Base-by-base conservation (phyloP, 2,329 filamentous ascomycete genomes). In the Fusarium temperatum region DNA sequence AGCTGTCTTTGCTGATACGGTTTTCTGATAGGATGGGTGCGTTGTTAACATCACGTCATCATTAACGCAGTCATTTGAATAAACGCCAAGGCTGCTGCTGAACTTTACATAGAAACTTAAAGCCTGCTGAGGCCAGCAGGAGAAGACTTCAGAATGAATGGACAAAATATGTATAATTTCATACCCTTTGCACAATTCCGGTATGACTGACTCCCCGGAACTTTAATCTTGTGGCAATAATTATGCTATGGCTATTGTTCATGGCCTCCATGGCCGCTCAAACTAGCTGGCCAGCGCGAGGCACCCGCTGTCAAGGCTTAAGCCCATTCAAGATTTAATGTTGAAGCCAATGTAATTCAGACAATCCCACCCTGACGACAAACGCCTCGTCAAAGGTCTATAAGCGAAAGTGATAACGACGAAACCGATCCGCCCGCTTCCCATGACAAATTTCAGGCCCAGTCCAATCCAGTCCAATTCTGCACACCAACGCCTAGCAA, bases 401-500 rank as follows among this genome's bases (percentile, higher is more conserved):
- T 71, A 68, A 77, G 64, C 56, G 75, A 78, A 75, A 66, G 75
- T 76, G 63, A 68, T 69, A 74, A 74, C 54, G 66, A 70, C 64
- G 59, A 58, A 66, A 68, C 60, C 47, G 58, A 36, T 50, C 51
- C 67, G 67, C 45, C 70, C 55, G 60, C 67, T 71, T 61, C 58
- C 39, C 62, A 44, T 68, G 47, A 74, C 32, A 71, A 73, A 73
- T 63, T 63, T 47, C 61, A 67, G 57, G 50, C 55, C 57, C 67
- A 63, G 66, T 56, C 63, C 60, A 71, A 59, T 54, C 58, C 70
- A 73, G 68, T 69, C 58, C 72, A 68, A 62, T 74, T 64, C 70
- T 66, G 64, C 67, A 74, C 71, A 51, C 70, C 70, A 82, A 82
- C 81, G 80, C 81, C 81, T 75, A 80, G 78, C 77, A 82, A 82